Base-by-base conservation (phyloP, 1,284 basidiomycete genomes). In the Ganoderma boninense region DNA sequence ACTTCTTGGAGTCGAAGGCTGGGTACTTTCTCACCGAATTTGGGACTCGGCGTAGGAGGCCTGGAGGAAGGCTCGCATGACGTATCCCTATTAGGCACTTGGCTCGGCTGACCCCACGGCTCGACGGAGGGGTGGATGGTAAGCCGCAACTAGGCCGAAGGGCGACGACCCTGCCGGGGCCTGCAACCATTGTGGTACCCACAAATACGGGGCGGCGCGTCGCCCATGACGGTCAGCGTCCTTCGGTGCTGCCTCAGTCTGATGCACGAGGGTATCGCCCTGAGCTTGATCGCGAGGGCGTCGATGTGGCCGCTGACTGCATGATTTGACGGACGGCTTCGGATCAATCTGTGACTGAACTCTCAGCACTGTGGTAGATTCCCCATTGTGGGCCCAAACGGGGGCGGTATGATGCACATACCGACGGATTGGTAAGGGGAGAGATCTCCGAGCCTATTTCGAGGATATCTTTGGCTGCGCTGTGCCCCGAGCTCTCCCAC, bases 381-480 rank as follows among this genome's bases (percentile, higher is more conserved):
- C 60, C 40, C 66, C 62, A 69, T 62, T 62, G 57, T 68, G 29
- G 64, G 66, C 46, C 46, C 38, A 61, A 68, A 64, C 46, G 65
- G 67, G 64, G 26, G 26, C 38, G 44, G 57, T 29, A 54, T 40
- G 66, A 52, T 60, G 38, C 38, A 32, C 29, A 23, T 62, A 54
- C 42, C 46, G n/a, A 52, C 10, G 4, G 68, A 43, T 49, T 65
- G 56, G 62, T 29, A 38, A 66, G 60, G 57, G 49, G 49, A 38
- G 16, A 20, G 35, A 64, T 65, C 60, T 65, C 49, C 63, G 70
- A 74, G 73, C 60, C 72, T 73, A 68, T 71, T 71, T 71, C 57
- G 38, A 65, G 57, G 60, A 40, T 67, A 70, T 74, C 57, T 70
- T 71, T 71, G 49, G 72, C 40, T 62, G 71, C 43, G 20, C 38